These are phyloP conservation scores for Malassezia sp. DNA, from an alignment of 1,284 basidiomycete species.

Conservation along the genomic window DNA sequence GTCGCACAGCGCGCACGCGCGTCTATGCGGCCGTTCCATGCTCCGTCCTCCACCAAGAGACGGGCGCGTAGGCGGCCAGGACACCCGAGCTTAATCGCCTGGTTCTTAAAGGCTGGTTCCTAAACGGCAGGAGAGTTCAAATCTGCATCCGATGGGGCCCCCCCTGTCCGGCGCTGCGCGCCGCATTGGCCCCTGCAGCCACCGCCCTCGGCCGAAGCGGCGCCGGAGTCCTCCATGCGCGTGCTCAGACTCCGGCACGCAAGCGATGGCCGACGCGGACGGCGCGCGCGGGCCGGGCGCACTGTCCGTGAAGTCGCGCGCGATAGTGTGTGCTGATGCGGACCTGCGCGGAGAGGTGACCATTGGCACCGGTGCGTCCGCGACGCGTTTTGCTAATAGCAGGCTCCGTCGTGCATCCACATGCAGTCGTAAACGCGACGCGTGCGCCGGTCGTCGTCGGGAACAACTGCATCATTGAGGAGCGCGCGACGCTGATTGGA, in stretches of 20 bases:
- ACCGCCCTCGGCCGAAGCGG: background rate
- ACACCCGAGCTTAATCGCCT: too few relatives aligned
- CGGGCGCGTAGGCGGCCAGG: too few relatives aligned
- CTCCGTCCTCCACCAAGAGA: background rate
- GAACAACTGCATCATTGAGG: constrained; percentile 78
- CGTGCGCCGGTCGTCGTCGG: constrained; percentile 78
- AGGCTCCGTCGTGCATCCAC: constrained; percentile 93
- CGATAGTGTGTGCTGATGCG: constrained; percentile 4
- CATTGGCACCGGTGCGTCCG: constrained; percentile 7
- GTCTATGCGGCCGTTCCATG: background rate
- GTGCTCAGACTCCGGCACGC: background rate
- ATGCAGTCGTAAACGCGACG: constrained; percentile 76
- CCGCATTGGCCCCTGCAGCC: background rate
- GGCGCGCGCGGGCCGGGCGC: background rate
- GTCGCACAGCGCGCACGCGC: constrained; percentile 1
- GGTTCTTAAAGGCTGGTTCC: too few relatives aligned
- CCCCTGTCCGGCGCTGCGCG: background rate
- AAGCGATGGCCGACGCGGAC: background rate
- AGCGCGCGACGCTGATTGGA: constrained; percentile 71
- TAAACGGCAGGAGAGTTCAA: too few relatives aligned
- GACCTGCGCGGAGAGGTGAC: constrained; percentile 5
- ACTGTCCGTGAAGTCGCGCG: constrained; percentile 2
- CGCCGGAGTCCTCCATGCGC: background rate
- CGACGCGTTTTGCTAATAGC: constrained; percentile 47
- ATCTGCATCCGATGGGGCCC: background rate